These are phyloP conservation scores for Penicillium nordicum DNA, from an alignment of 2,329 filamentous ascomycete genomes.

Conservation along the genomic window DNA sequence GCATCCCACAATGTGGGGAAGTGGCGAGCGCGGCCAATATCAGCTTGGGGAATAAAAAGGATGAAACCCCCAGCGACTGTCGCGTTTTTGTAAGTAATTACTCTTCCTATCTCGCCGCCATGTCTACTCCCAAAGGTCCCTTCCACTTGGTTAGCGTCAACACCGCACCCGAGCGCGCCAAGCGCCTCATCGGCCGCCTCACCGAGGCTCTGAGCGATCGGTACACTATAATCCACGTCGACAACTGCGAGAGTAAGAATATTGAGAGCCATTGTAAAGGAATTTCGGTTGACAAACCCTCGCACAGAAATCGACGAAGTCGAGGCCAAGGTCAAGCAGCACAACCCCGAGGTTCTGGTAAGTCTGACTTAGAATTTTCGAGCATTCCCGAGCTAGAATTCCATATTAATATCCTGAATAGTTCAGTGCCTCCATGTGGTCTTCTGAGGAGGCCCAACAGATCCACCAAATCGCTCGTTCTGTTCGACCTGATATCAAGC, in stretches of 20 bases:
- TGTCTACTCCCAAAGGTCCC: constrained; percentile 50
- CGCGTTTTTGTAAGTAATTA: constrained; percentile 7
- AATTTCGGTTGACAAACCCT: neutral
- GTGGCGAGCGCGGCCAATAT: constrained; percentile 12
- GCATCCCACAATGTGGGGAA: constrained; percentile 21
- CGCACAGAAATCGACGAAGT: constrained; percentile 53
- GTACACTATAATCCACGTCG: constrained; percentile 62
- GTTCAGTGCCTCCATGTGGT: constrained; percentile 63
- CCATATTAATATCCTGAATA: constrained; percentile 27
- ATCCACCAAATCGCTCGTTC: constrained; percentile 39
- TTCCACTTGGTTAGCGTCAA: constrained; percentile 67
- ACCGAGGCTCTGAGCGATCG: constrained; percentile 59
- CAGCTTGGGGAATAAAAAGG: constrained; percentile 12
- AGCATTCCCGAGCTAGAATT: neutral
- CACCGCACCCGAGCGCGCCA: constrained; percentile 63
- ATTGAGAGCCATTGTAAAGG: too few species aligned
- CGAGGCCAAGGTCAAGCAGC: constrained; percentile 49
- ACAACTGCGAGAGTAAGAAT: constrained; percentile 58
- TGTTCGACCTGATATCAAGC: constrained; percentile 40
- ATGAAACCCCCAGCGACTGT: constrained; percentile 19
- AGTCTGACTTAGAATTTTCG: constrained; percentile 18
- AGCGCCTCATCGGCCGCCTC: constrained; percentile 59
- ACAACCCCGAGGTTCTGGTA: constrained; percentile 56
- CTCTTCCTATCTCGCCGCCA: constrained; percentile 11
- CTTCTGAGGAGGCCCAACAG: constrained; percentile 37